Evolutionary conservation across 441 rosid genomes (phyloP).

Genomic region (Pelargonium myrrhifolium): DNA sequence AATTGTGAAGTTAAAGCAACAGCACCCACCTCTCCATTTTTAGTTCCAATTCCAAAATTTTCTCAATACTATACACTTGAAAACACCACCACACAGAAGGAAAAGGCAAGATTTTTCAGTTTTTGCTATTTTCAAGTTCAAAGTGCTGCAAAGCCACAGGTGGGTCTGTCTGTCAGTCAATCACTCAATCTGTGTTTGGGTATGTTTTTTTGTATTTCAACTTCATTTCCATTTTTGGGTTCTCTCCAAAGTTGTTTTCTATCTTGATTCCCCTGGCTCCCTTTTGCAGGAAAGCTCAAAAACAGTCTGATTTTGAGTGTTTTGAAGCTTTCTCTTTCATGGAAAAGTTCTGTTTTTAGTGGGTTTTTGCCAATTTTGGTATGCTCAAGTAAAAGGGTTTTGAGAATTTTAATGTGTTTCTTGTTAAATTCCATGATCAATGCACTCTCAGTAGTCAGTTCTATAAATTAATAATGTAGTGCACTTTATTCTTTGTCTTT

Average conservation of each 20-base stretch:
- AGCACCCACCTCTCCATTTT: background rate
- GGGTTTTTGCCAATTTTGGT: conserved; percentile 1
- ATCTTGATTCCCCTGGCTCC: background rate
- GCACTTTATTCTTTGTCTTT: background rate
- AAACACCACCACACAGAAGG: background rate
- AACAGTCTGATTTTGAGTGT: conserved; percentile 1
- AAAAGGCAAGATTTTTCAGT: conserved; percentile 1
- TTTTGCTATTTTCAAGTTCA: background rate
- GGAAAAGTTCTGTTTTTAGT: conserved; percentile 1
- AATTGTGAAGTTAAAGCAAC: background rate
- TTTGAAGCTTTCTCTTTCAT: conserved; percentile 2
- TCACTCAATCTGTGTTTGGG: background rate
- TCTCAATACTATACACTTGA: background rate
- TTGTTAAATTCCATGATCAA: background rate
- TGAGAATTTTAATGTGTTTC: background rate
- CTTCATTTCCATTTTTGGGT: background rate
- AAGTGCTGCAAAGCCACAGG: background rate
- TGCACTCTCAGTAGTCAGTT: background rate
- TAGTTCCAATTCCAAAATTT: background rate
- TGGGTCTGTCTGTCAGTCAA: background rate
- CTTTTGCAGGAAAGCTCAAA: background rate
- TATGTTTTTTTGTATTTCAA: background rate
- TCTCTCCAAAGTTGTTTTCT: background rate
- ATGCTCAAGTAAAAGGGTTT: conserved; percentile 3
- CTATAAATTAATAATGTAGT: background rate